A percentile compares a stretch with the other conserved stretches of the same genome.
Conservation (phyloP, 352 stramenopile species). For the Pythium grandisporangium region DNA sequence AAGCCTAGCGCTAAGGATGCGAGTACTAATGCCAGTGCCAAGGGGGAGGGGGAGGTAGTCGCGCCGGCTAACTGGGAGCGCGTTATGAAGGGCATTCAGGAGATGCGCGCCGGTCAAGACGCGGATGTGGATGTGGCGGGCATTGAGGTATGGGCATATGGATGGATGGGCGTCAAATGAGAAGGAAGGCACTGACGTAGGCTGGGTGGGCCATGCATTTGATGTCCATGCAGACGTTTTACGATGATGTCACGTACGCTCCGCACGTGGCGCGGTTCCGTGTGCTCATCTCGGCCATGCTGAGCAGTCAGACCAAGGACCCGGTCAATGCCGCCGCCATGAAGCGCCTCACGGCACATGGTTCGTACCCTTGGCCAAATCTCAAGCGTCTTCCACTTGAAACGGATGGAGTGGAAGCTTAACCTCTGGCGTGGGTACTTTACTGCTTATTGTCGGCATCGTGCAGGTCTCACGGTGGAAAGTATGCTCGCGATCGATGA, state of each 20-base stretch:
- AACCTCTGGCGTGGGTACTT: too few species aligned
- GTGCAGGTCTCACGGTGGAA: conserved; percentile 74
- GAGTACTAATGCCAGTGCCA: too few species aligned
- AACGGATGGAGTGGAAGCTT: too few species aligned
- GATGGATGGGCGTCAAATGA: too few species aligned
- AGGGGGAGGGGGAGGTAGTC: too few species aligned
- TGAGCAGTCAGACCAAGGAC: conserved; percentile 97
- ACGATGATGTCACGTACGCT: conserved; percentile 17
- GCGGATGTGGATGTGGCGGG: conserved; percentile 69
- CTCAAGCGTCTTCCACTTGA: too few species aligned
- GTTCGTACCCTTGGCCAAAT: too few species aligned
- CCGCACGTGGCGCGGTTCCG: conserved; percentile 82
- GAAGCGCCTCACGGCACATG: conserved; percentile 44
- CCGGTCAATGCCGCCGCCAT: conserved; percentile 78
- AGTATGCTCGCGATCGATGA: conserved; percentile 81
- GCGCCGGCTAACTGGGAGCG: conserved; percentile 45
- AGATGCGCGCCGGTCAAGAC: conserved; percentile 52
- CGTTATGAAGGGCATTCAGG: conserved; percentile 45
- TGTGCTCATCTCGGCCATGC: conserved; percentile 93
- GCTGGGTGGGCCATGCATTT: too few species aligned
- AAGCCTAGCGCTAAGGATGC: too few species aligned
- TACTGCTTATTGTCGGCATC: conserved; percentile 22
- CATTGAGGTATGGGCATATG: too few species aligned
- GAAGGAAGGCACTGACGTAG: too few species aligned
- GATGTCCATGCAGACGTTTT: conserved; percentile 39